Evolutionary conservation across 805 yeast genomes (phyloP), one percentile per base, ranked within the genome.

Genomic region (Sugiyamaella marilandica): DNA sequence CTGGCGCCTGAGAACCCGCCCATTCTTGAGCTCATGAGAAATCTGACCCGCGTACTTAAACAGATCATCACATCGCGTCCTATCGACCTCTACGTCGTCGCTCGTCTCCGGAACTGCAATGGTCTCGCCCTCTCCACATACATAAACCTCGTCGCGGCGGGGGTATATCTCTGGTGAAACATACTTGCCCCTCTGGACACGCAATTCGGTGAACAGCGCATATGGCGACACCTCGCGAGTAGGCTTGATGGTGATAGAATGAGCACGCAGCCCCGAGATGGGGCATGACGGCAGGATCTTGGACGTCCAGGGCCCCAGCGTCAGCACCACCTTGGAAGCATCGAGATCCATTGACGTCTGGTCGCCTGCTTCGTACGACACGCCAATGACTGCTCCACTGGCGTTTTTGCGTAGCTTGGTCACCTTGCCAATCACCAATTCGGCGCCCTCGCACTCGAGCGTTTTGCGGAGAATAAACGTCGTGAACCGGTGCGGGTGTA

Each of bases 281-380:
- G 98, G 99, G 66, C 98, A 91, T 59, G 86, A 90, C 2, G 96
- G 95, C 54, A 92, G 71, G 41, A 92, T 80, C 63, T 84, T 85
- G 1, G 96, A 85, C 2, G 97, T 90, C 99, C 99, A 92, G 10
- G 99, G 99, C 0, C 99, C 99, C 60, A 88, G 87, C 0, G 95
- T 75, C 62, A 94, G 74, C 10, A 92, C 83, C n/a, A 89, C 82
- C 61, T 87, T 83, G 64, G 87, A 88, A 51, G 87, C 94, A 11
- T 62, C 65, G 11, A 90, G 71, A 33, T 51, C 45, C 32, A 53
- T 34, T 21, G 44, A 35, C 33, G 49, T 35, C 45, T 43, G n/a
- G 18, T 35, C 37, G 8, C 51, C 21, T 39, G 79, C 79, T 9
- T 60, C 62, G 66, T 84, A 90, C n/a, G 74, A 71, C 5, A 89